These are phyloP conservation scores for Aegilops tauschii DNA, from an alignment of 176 grass and related monocot genomes.

Conservation along the genomic window DNA sequence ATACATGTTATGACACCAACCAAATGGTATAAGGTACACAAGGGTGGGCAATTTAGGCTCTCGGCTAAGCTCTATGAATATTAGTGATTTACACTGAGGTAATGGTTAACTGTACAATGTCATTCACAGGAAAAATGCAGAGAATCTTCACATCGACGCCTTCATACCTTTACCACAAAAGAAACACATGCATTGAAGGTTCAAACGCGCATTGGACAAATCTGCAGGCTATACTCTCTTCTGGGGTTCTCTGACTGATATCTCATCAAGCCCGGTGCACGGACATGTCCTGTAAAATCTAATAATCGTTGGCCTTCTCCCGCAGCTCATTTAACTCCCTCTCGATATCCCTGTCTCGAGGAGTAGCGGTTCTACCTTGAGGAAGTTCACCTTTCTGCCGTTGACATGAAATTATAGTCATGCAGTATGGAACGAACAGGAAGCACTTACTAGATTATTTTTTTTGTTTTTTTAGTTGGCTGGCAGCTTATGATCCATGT, in stretches of 20 bases:
- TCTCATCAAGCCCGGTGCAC: background rate
- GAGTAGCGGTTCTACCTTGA: slow-evolving; percentile 50
- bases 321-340: slow-evolving; percentile 83
- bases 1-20: background rate
- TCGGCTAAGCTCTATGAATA: background rate
- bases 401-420: background rate
- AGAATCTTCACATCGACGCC: background rate
- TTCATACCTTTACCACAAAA: slow-evolving; percentile 13
- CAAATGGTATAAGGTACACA: background rate
- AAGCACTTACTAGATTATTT: background rate
- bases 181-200: background rate
- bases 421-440: background rate
- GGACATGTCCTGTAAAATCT: background rate
- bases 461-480: background rate
- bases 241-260: slow-evolving; percentile 1
- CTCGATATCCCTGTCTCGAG: slow-evolving; percentile 75
- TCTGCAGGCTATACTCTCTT: slow-evolving; percentile 20
- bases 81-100: slow-evolving; percentile 31
- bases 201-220: slow-evolving; percentile 8
- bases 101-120: slow-evolving; percentile 46
- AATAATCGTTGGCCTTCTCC: slow-evolving; percentile 81
- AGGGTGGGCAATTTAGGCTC: background rate
- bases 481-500: background rate
- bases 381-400: slow-evolving; percentile 94
- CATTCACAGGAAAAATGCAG: slow-evolving; percentile 21